These are phyloP conservation scores for Dittrichia graveolens DNA, from an alignment of 129 eudicot species.

Conservation along the genomic window DNA sequence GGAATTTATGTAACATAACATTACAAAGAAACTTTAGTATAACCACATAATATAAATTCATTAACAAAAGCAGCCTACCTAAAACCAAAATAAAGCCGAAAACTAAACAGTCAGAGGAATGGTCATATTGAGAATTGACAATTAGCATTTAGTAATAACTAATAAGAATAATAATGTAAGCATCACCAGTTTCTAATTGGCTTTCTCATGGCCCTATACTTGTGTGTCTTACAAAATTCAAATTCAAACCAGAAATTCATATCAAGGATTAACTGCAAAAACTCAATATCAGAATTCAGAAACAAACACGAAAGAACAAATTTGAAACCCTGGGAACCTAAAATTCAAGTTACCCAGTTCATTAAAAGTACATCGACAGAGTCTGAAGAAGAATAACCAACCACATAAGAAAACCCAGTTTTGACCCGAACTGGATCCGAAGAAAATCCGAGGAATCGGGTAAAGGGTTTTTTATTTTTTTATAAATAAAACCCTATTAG, in stretches of 20 bases:
- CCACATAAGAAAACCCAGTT: neutral
- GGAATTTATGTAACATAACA: neutral
- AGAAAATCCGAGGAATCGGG: conserved; percentile 19
- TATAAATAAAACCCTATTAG: conserved; percentile 19
- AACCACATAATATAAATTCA: neutral
- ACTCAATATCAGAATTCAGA: neutral
- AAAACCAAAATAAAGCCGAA: neutral
- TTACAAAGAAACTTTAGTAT: neutral
- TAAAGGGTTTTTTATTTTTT: conserved; percentile 13
- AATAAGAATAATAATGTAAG: neutral
- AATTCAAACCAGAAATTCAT: conserved; percentile 3
- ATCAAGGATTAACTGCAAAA: neutral
- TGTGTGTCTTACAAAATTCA: neutral
- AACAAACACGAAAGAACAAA: conserved; percentile 7
- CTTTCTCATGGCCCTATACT: neutral
- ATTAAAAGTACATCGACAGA: neutral
- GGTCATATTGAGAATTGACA: neutral
- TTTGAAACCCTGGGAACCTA: neutral
- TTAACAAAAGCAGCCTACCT: neutral
- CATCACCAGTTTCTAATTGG: neutral
- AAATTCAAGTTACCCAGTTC: neutral
- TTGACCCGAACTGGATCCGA: conserved; percentile 39
- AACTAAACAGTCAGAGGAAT: neutral
- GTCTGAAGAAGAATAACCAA: conserved; percentile 12
- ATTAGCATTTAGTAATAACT: neutral